phyloP scores from a whole-genome alignment of 768 basidiomycete genomes.

The Phaeolepiota aurea region DNA sequence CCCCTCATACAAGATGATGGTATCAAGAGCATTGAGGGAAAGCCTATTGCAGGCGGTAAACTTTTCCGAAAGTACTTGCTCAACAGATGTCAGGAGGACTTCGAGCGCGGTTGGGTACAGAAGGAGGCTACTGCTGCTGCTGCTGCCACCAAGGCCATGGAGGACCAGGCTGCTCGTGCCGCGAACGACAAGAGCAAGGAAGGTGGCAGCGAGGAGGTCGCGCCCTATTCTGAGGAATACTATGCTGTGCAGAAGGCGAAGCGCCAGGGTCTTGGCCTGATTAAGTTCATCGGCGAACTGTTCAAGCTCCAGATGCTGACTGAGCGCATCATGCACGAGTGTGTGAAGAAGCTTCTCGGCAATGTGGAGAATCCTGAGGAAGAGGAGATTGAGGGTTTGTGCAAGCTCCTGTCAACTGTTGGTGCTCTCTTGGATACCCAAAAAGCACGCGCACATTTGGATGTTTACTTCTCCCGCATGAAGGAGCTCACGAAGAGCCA shows the following conservation, averaged over 20 bases:
- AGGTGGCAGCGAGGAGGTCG: constrained; percentile 52
- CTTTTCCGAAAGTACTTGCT: constrained; percentile 96
- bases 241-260: constrained; percentile 96
- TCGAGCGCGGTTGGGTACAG: constrained; percentile 90
- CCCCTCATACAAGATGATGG: constrained; percentile 83
- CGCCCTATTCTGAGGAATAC: constrained; percentile 91
- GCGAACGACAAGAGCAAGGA: constrained; percentile 48
- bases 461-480: constrained; percentile 91
- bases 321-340: constrained; percentile 97
- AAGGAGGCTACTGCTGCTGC: constrained; percentile 85
- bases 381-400: constrained; percentile 94
- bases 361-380: constrained; percentile 96
- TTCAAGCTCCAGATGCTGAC: constrained; percentile 99
- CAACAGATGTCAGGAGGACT: constrained; percentile 96
- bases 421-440: constrained; percentile 73
- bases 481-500: constrained; percentile 67
- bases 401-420: constrained; percentile 87
- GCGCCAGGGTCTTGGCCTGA: constrained; percentile 92
- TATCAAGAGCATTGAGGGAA: constrained; percentile 73
- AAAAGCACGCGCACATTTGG: constrained; percentile 81
- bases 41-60: constrained; percentile 87
- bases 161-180: constrained; percentile 73
- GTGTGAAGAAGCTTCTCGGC: constrained; percentile 89
- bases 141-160: constrained; percentile 76
- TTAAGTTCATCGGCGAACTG: constrained; percentile 96